Base-by-base conservation (phyloP, 352 stramenopile species). In the Pythium plurisporium region DNA sequence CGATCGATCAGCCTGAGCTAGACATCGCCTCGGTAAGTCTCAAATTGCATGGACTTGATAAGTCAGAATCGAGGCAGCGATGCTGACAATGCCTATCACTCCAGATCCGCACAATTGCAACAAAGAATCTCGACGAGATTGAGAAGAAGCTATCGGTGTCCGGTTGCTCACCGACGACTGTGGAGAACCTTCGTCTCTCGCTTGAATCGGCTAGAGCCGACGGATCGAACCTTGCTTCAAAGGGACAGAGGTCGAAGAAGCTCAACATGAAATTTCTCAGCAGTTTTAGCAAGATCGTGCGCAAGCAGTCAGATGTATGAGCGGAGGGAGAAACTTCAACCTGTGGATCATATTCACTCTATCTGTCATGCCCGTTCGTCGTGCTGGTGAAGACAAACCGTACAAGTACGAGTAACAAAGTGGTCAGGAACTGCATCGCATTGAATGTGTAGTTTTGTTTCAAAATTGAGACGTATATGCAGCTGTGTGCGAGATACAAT, bases 251-350 rank as follows among this genome's bases (percentile, higher is more conserved):
- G 40, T 57, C 70, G 17, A 90, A 88, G 59, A 89, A 90, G 59
- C 67, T 90, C 48, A 90, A 92, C 59, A 87, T 89, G 71, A 88
- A 85, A 51, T 90, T 92, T 38, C 67, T 92, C 52, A 73, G 63
- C 37, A 59, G 58, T 34, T 71, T 71, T 25, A 60, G 54, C 37
- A 71, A 71, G 59, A 67, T 57, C 14, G 58, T 67, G 26, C 64
- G 64, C 41, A 71, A 71, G 54, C 53, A 64, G 41, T 52, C 64
- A 36, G 64, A 71, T 12, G 42, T n/a, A n/a, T n/a, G n/a, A n/a
- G n/a, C n/a, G n/a, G n/a, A n/a, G n/a, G n/a, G n/a, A n/a, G n/a
- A n/a, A n/a, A n/a, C n/a, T n/a, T n/a, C n/a, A n/a, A n/a, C n/a
- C 31, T 37, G 38, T 44, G 38, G 19, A 44, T 27, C 19, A 15